phyloP scores from a whole-genome alignment of 495 filamentous ascomycete genomes.

The Chaetomidium leptoderma region DNA sequence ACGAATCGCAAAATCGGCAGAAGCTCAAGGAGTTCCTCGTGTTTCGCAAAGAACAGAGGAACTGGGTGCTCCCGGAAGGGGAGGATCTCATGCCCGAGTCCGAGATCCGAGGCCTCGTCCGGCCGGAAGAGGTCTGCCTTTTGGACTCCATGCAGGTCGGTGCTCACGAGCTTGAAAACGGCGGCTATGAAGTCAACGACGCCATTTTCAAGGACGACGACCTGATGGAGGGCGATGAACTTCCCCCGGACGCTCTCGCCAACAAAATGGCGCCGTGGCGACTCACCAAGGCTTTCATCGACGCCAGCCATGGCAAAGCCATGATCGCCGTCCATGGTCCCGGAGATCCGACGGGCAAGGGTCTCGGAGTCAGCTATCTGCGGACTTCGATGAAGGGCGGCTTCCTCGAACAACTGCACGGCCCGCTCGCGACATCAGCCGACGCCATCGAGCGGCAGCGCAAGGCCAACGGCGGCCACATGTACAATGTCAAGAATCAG shows the following conservation, averaged over 20 bases:
- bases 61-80: constrained; percentile 71
- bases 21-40: constrained; percentile 95
- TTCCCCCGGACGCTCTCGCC: constrained; percentile 62
- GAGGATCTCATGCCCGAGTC: constrained; percentile 73
- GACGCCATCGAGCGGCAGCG: constrained; percentile 59
- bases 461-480: constrained; percentile 89
- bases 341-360: constrained; percentile 91
- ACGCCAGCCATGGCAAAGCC: constrained; percentile 89
- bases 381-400: constrained; percentile 98
- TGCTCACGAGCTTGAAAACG: constrained; percentile 72
- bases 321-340: constrained; percentile 94
- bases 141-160: constrained; percentile 97
- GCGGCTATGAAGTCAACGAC: constrained; percentile 67
- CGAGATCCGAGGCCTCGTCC: constrained; percentile 76
- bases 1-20: constrained; percentile 89
- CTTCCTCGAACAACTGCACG: constrained; percentile 85
- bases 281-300: constrained; percentile 88
- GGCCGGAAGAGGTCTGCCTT: constrained; percentile 90
- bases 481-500: constrained; percentile 93
- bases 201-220: constrained; percentile 52
- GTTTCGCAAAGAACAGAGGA: constrained; percentile 76
- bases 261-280: constrained; percentile 87
- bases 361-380: constrained; percentile 91
- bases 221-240: constrained; percentile 49
- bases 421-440: constrained; percentile 78